Base-by-base conservation (phyloP, 495 filamentous ascomycete species). In the Talaromyces borbonicus region DNA sequence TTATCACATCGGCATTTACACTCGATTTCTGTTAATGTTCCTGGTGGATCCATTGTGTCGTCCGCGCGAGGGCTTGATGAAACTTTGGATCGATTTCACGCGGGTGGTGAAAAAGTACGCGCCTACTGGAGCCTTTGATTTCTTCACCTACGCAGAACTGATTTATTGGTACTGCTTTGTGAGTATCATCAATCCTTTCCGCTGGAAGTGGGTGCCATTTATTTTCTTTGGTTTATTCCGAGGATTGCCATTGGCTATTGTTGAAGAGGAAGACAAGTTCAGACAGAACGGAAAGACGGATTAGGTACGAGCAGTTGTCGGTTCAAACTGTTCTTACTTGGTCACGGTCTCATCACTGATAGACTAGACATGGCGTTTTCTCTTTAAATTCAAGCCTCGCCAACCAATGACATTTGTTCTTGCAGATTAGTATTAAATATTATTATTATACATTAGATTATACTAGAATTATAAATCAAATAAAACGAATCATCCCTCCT, bases 1-100 rank as follows among this genome's bases (percentile, higher is more conserved):
- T 55, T 90, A 83, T 70, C 86, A 94, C 51, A 89, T 92, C 23
- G 87, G 86, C 14, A 89, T 94, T 46, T 92, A 90, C 61, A 92
- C 87, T 0, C 69, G 87, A 0, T 80, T 93, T 49, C 66, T 93
- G 25, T 73, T 92, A 24, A 88, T 90, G 84, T 90, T 90, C 57
- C 68, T 92, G 37, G 77, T 82, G 8, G 86, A 92, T 54, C 84
- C 84, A 1, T 63, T 89, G 36, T 80, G 85, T 0, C 69, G 81
- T 15, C 87, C 87, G 0, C 76, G 70, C 1, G 70, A 79, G 26
- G 75, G 72, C 18, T 79, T 80, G 72, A 94, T 92, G 86, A 79
- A 83, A 63, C 68, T 75, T 5, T 94, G 87, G 87, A 87, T 94
- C 53, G 81, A 85, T 54, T 83, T 90, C 71, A 94, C 87, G 6